Percentiles rank a stretch among this genome's conserved stretches.
Conservation (phyloP, 805 yeast species). For the Candida piceae region DNA sequence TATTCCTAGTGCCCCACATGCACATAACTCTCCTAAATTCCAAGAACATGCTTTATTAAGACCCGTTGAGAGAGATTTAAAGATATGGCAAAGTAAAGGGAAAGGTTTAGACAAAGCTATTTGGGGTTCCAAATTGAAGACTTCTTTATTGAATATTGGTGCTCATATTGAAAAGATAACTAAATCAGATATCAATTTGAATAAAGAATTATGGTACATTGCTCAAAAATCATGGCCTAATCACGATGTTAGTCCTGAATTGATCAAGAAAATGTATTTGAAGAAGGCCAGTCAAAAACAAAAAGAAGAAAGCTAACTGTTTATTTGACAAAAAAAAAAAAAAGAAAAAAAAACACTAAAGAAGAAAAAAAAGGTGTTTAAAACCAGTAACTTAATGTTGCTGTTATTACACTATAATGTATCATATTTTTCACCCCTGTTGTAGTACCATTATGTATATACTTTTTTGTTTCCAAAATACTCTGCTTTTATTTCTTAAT, state of each 20-base stretch:
- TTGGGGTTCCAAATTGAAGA: constrained; percentile 28
- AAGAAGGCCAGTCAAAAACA: constrained; percentile 20
- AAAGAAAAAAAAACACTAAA: too few relatives aligned
- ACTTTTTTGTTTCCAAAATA: too few relatives aligned
- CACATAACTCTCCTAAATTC: background rate
- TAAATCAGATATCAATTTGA: constrained; percentile 14
- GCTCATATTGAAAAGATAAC: constrained; percentile 26
- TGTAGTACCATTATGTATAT: too few relatives aligned
- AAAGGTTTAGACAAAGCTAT: constrained; percentile 28
- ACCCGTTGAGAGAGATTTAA: constrained; percentile 26
- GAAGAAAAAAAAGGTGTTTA: too few relatives aligned
- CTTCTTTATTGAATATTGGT: constrained; percentile 27
- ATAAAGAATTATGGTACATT: constrained; percentile 26
- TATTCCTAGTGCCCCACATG: constrained; percentile 11
- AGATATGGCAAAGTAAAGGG: constrained; percentile 28
- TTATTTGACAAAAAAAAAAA: too few relatives aligned
- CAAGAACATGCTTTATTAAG: constrained; percentile 19
- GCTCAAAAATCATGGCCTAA: constrained; percentile 33
- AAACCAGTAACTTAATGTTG: too few relatives aligned
- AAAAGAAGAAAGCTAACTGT: too few relatives aligned
- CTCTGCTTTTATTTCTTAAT: too few relatives aligned
- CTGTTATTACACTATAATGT: too few relatives aligned
- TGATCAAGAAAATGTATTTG: constrained; percentile 29
- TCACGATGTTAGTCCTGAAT: constrained; percentile 26
- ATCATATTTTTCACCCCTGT: too few relatives aligned